Evolutionary conservation across 148 eudicot species (phyloP).

Genomic region (Selenicereus undatus): DNA sequence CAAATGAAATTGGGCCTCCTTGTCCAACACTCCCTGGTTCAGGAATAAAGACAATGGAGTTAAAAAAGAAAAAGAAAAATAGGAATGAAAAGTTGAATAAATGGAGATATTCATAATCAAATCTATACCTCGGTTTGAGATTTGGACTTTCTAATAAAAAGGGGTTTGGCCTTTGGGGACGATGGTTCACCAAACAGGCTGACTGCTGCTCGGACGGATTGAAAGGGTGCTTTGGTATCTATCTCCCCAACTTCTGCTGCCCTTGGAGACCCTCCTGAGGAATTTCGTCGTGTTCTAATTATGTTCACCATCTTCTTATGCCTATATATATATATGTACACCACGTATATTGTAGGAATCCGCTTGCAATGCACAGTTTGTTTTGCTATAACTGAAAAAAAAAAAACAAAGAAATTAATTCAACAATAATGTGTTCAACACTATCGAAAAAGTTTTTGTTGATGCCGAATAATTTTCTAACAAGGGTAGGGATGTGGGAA

Average conservation of each 20-base stretch:
- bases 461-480: no score
- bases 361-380: background rate
- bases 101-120: no score
- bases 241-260: constrained; percentile 66
- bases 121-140: constrained; percentile 52
- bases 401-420: no score
- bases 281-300: constrained; percentile 46
- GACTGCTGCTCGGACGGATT: constrained; percentile 83
- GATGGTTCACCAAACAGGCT: constrained; percentile 63
- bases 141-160: constrained; percentile 35
- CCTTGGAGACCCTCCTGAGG: constrained; percentile 41
- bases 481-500: no score
- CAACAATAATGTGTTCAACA: no score
- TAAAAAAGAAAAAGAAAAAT: background rate
- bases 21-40: constrained; percentile 57
- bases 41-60: background rate
- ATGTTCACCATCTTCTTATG: constrained; percentile 32
- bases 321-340: background rate
- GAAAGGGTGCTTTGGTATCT: constrained; percentile 82
- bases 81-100: no score
- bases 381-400: no score
- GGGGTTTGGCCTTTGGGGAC: constrained; percentile 38
- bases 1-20: constrained; percentile 67
- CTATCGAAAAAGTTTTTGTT: no score
- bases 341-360: background rate